These are phyloP conservation scores for Thraustochytrium striatum DNA, from an alignment of 352 stramenopile species.

Conservation along the genomic window DNA sequence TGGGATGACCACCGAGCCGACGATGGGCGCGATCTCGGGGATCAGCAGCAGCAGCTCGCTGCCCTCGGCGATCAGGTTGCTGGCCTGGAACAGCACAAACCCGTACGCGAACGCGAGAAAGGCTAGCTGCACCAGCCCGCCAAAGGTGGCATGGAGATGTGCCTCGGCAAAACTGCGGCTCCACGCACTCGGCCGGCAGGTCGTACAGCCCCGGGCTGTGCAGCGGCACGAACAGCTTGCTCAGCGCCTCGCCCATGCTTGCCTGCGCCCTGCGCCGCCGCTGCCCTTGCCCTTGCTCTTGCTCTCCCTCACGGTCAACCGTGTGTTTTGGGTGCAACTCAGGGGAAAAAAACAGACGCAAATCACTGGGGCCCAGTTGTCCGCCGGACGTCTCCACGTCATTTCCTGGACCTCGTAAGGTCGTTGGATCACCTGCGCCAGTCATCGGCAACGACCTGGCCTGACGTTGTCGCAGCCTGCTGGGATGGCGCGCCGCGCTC, in stretches of 20 bases:
- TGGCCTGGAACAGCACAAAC: constrained; percentile 92
- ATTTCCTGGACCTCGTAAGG: no score
- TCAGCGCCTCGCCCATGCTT: constrained; percentile 39
- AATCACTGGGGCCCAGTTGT: no score
- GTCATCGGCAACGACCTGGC: no score
- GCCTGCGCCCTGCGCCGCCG: not conserved
- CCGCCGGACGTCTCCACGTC: no score
- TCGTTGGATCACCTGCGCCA: no score
- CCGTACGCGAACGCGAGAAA: constrained; percentile 89
- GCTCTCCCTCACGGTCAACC: not conserved
- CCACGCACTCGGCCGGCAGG: constrained; percentile 36
- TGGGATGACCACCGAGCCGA: constrained; percentile 87
- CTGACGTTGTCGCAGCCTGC: not conserved
- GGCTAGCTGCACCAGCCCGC: constrained; percentile 30
- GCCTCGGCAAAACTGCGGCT: not conserved
- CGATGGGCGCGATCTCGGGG: constrained; percentile 88
- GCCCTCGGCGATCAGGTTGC: constrained; percentile 95
- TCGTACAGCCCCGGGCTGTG: constrained; percentile 47
- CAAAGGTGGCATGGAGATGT: constrained; percentile 12
- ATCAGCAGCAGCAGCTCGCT: constrained; percentile 94
- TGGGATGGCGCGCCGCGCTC: not conserved
- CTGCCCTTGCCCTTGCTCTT: not conserved
- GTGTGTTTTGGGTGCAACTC: no score
- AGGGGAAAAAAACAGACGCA: no score
- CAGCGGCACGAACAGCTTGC: constrained; percentile 47